These are phyloP conservation scores for Hypoxylon sp. DNA, from an alignment of 2,329 filamentous ascomycete species.

Conservation along the genomic window DNA sequence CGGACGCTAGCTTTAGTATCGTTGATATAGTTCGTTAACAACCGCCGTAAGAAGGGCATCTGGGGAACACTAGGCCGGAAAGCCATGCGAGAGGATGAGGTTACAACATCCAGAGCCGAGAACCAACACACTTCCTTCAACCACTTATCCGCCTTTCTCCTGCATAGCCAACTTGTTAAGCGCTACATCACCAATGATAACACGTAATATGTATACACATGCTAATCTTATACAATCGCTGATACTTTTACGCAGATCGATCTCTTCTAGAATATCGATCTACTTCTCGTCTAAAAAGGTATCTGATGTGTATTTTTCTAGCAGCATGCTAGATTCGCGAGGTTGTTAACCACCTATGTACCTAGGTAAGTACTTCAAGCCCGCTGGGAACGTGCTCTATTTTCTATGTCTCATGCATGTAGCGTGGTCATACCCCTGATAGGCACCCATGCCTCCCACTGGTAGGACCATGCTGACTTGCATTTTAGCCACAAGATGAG, in stretches of 20 bases:
- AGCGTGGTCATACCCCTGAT: conserved; percentile 43
- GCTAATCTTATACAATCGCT: conserved; percentile 7
- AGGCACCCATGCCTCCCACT: conserved; percentile 37
- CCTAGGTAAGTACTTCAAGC: conserved; percentile 14
- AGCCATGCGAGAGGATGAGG: conserved; percentile 38
- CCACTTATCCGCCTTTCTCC: conserved; percentile 33
- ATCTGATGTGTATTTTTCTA: neutral
- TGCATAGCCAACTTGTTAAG: conserved; percentile 31
- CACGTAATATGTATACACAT: conserved; percentile 17
- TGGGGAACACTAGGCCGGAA: conserved; percentile 40
- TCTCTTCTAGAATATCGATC: neutral
- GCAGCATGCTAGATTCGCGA: conserved; percentile 1
- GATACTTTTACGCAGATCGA: conserved; percentile 3
- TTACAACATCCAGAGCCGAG: conserved; percentile 28
- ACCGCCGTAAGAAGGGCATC: conserved; percentile 13
- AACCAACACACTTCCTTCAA: conserved; percentile 22
- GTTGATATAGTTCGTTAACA: conserved; percentile 4
- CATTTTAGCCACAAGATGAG: conserved; percentile 47
- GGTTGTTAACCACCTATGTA: neutral
- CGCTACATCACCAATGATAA: conserved; percentile 18
- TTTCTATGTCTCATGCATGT: conserved; percentile 37
- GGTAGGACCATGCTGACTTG: conserved; percentile 41
- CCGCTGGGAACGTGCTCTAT: conserved; percentile 20
- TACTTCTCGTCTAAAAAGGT: neutral
- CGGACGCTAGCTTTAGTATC: conserved; percentile 26